Evolutionary conservation across 371 early-diverging fungal genomes (phyloP), one percentile per base, ranked within the genome.

Genomic region (Choanephora cucurbitarum): DNA sequence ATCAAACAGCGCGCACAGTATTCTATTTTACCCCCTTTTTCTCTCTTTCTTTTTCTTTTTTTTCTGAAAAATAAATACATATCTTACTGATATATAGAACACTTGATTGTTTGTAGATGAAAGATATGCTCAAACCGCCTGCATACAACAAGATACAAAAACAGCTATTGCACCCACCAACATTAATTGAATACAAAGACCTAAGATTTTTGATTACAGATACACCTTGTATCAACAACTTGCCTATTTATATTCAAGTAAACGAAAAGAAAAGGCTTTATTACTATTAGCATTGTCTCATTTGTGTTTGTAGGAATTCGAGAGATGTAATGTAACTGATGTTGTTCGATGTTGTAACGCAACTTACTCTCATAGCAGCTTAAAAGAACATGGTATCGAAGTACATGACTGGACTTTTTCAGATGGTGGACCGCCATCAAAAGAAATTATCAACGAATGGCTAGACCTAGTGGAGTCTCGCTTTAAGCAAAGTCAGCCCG

Each of bases 331-430:
- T 58, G 93, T 92, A 32, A 89, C 88, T 18, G 93, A 93, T 48
- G 90, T 93, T 8, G 93, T 93, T 7, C 84, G 93, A 22, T 93
- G 90, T 17, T 94, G 95, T 68, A 91, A 93, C 62, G 91, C 94
- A 15, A 91, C 94, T 8, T 95, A 95, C 60, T 72, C 82, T 22
- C 73, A 73, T 39, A 72, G 69, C 10, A 57, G 73, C 2, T 62
- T 91, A 14, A 78, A 75, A 42, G 71, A 64, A 10, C 66, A 77
- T 13, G 81, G 82, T 18, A 90, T 95, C 43, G 57, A 72, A 19
- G 91, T 94, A 5, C 89, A 90, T 62, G 89, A 91, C 55, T 85
- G 83, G 85, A 76, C 84, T 0, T 92, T 90, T 69, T 78, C 85
- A 13, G 93, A 91, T 58, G 92, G 89, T 22, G 88, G 81, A 37